Conservation (phyloP, 305 asterid species). For the Solanum chacoense region DNA sequence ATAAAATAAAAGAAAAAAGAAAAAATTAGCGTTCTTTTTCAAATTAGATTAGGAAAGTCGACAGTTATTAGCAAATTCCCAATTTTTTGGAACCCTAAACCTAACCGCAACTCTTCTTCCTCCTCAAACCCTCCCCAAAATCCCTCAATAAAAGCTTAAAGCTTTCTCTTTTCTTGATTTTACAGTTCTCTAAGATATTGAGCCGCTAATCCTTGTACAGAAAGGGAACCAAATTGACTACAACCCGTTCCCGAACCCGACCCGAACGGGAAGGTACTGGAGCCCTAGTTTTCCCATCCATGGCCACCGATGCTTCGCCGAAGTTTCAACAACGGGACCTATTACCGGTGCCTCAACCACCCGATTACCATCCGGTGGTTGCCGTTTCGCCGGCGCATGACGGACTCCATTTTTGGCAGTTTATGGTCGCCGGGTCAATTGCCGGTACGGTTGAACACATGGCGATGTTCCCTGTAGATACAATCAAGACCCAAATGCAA, state of each 20-base stretch:
- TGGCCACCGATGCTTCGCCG: slow-evolving; percentile 47
- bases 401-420: slow-evolving; percentile 81
- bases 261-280: neutral
- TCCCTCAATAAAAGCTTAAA: neutral
- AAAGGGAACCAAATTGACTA: neutral
- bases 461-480: slow-evolving; percentile 97
- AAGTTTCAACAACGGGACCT: slow-evolving; percentile 63
- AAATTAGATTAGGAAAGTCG: neutral
- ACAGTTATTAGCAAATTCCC: neutral
- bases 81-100: slow-evolving; percentile 17
- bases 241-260: neutral
- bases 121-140: neutral
- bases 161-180: neutral
- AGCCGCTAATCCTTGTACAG: neutral
- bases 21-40: no score
- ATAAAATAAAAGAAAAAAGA: neutral
- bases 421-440: slow-evolving; percentile 83
- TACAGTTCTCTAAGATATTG: neutral
- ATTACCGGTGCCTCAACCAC: slow-evolving; percentile 35
- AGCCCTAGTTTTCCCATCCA: slow-evolving; percentile 3
- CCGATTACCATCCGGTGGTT: slow-evolving; percentile 32
- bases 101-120: neutral
- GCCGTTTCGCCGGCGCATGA: slow-evolving; percentile 47
- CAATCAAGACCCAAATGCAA: slow-evolving; percentile 90
- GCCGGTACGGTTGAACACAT: slow-evolving; percentile 96